Conservation (phyloP, 441 rosid species). For the Francoa sonchifolia region DNA sequence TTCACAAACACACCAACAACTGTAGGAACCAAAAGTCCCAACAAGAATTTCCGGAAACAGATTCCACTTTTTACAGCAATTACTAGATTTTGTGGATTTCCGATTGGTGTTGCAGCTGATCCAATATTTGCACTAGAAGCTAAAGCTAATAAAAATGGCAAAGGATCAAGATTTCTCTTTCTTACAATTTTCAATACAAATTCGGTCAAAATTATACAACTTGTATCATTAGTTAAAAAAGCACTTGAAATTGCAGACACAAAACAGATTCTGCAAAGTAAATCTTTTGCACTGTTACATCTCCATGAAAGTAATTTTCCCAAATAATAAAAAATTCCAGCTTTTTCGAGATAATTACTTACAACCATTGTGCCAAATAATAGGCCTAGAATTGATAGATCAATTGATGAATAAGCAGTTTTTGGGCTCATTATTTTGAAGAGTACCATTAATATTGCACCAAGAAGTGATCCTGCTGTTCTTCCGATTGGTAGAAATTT, state of each 20-base stretch:
- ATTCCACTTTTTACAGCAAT: conserved; percentile 55
- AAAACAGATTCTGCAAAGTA: conserved; percentile 51
- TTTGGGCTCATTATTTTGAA: conserved; percentile 56
- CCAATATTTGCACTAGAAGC: conserved; percentile 80
- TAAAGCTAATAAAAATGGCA: conserved; percentile 61
- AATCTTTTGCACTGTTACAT: conserved; percentile 60
- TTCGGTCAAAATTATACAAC: conserved; percentile 67
- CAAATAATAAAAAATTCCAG: conserved; percentile 65
- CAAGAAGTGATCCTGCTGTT: conserved; percentile 76
- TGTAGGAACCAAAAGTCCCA: conserved; percentile 54
- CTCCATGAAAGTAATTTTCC: conserved; percentile 61
- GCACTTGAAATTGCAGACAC: conserved; percentile 75
- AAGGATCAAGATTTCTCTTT: conserved; percentile 61
- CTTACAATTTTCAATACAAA: conserved; percentile 62
- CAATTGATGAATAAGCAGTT: conserved; percentile 67
- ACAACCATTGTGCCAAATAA: conserved; percentile 91
- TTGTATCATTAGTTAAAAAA: conserved; percentile 76
- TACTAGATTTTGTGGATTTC: conserved; percentile 79
- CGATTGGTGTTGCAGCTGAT: conserved; percentile 76
- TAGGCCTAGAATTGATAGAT: conserved; percentile 76
- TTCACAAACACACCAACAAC: conserved; percentile 46
- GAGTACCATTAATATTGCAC: conserved; percentile 79
- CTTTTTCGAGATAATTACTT: conserved; percentile 61
- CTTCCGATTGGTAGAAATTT: conserved; percentile 72
- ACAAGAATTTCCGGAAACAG: conserved; percentile 39